Evolutionary conservation across 2,329 filamentous ascomycete species (phyloP), one percentile per base, ranked within the genome.

Genomic region (Nothophoma quercina): DNA sequence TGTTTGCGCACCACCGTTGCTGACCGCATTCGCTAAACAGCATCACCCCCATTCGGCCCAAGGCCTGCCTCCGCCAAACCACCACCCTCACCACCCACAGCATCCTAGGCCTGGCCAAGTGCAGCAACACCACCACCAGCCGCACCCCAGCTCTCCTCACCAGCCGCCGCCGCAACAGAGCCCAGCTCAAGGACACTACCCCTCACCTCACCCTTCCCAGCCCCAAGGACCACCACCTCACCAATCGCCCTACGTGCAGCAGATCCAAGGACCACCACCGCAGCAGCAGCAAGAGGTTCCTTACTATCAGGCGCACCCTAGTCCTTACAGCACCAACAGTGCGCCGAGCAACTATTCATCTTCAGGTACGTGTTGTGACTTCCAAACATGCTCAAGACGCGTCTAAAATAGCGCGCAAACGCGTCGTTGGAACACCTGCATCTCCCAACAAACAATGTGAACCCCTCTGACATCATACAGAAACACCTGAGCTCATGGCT

Each of bases 301-400:
- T 36, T 86, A 84, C 66, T 96, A 93, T 76, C 86, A 89, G 70
- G 85, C 88, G 52, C 90, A 95, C 71, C 90, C 89, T 59, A 91
- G 87, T 73, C 85, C 90, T 9, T 96, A 96, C 79, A 92, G 88
- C 77, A 88, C 90, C 48, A 87, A 90, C 63, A 91, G 88, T 78
- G 85, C 88, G 56, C 87, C 89, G 48, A 90, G 88, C 77, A 89
- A 89, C 78, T 96, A 96, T 77, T 88, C 90, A 60, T 91, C 91
- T 72, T 89, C 90, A 65, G 72, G 72, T 75, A 70, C 50, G 71
- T 62, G 10, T 51, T 55, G 22, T 56, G 29, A 33, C 25, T 35
- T n/a, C 16, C 25, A 26, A 30, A 29, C 21, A 3, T 10, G 25
- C 2, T 33, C 29, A 28, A 25, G 34, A 41, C 49, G 47, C 55